A percentile compares a stretch with the other conserved stretches of the same genome.
These are phyloP conservation scores for Bullera alba DNA, from an alignment of 768 basidiomycete species.

Conservation along the genomic window DNA sequence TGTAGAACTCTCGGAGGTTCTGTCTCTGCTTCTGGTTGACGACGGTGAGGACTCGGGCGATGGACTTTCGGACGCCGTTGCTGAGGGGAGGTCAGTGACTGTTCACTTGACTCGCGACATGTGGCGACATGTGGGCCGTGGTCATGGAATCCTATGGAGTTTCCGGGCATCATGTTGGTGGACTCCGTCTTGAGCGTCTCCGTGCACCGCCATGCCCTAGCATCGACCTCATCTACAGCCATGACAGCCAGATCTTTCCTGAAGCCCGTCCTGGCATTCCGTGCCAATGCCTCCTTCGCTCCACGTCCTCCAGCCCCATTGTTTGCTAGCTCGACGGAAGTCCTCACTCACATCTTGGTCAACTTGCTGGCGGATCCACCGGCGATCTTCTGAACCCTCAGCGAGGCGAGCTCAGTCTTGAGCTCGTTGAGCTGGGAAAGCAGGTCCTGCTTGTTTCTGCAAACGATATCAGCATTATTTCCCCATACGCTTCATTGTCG, in stretches of 20 bases:
- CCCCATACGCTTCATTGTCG: not conserved
- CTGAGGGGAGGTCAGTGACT: conserved; percentile 50
- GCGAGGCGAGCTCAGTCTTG: conserved; percentile 84
- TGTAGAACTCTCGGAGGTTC: conserved; percentile 96
- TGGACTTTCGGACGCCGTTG: conserved; percentile 92
- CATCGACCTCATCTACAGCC: no score
- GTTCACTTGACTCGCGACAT: no score
- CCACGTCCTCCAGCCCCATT: not conserved
- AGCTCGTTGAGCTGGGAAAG: conserved; percentile 85
- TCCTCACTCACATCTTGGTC: conserved; percentile 78
- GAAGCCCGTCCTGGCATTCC: no score
- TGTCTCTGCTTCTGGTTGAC: conserved; percentile 97
- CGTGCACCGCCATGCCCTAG: no score
- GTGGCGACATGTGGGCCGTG: no score
- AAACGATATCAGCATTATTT: conserved; percentile 13
- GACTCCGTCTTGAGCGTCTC: no score
- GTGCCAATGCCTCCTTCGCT: not conserved
- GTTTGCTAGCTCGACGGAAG: not conserved
- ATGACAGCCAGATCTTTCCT: no score
- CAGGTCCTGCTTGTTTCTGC: conserved; percentile 93
- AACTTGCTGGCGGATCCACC: conserved; percentile 92
- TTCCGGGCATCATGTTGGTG: no score
- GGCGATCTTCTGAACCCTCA: conserved; percentile 97
- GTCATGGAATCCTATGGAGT: no score
- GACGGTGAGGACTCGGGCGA: conserved; percentile 95